These are phyloP conservation scores for Stagonosporopsis rhizophila DNA, from an alignment of 2,329 filamentous ascomycete species.

Conservation along the genomic window DNA sequence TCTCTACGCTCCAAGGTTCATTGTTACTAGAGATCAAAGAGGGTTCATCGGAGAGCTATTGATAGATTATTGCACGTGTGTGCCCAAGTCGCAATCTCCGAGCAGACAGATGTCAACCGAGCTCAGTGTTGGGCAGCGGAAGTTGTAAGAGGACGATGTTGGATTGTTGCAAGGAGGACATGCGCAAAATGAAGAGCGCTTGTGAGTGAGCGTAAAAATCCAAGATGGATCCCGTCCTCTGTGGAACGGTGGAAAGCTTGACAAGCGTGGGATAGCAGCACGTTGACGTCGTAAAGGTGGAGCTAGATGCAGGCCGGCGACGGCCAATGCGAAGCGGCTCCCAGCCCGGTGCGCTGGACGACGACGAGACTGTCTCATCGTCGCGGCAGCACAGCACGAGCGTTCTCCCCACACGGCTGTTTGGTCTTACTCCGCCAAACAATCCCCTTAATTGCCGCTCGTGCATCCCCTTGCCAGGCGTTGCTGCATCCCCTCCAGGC, in stretches of 20 bases:
- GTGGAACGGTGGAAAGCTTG: constrained; percentile 13
- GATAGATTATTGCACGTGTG: neutral
- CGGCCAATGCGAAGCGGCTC: constrained; percentile 10
- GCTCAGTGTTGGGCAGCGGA: constrained; percentile 9
- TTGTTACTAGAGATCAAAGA: neutral
- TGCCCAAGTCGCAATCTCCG: neutral
- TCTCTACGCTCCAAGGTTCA: neutral
- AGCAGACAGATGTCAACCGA: neutral
- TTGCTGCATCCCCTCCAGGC: constrained; percentile 9
- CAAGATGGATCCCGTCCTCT: neutral
- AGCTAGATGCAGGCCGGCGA: constrained; percentile 13
- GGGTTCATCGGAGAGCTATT: neutral
- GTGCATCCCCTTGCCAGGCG: constrained; percentile 1
- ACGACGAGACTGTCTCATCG: constrained; percentile 13
- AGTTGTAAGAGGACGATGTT: neutral
- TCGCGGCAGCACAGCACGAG: constrained; percentile 18
- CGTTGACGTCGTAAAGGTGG: constrained; percentile 19
- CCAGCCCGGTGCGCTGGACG: constrained; percentile 5
- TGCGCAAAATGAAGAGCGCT: too few relatives aligned
- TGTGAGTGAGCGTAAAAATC: neutral
- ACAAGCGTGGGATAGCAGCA: constrained; percentile 15
- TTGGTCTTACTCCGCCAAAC: constrained; percentile 16
- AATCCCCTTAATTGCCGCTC: neutral
- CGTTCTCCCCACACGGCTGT: constrained; percentile 16
- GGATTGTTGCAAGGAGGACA: neutral